A percentile compares a stretch with the other conserved stretches of the same genome.
These are phyloP conservation scores for Xylariaceae sp. DNA, from an alignment of 2,329 filamentous ascomycete genomes.

Conservation along the genomic window DNA sequence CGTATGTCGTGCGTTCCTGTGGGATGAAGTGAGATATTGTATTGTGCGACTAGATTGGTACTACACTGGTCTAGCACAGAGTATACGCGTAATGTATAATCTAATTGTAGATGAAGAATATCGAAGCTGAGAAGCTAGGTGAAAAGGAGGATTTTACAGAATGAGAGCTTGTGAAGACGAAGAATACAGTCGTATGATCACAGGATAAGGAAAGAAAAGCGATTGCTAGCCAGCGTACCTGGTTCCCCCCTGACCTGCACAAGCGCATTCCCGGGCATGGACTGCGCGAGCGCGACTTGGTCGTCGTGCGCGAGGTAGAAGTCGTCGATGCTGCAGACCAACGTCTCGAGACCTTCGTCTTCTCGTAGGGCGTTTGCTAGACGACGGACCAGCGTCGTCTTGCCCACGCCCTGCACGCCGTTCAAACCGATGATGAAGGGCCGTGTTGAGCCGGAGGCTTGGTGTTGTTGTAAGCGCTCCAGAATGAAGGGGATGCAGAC, in stretches of 20 bases:
- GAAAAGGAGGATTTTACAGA: constrained; percentile 5
- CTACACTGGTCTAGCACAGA: constrained; percentile 1
- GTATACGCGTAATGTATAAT: too few species aligned
- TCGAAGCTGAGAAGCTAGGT: neutral
- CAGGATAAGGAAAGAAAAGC: neutral
- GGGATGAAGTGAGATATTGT: neutral
- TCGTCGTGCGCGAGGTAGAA: constrained; percentile 79
- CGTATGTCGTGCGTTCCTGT: constrained; percentile 72
- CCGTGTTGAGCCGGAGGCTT: constrained; percentile 39
- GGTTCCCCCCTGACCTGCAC: constrained; percentile 85
- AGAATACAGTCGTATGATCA: too few species aligned
- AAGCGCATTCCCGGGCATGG: constrained; percentile 73
- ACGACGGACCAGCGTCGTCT: constrained; percentile 81
- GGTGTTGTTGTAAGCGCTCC: constrained; percentile 60
- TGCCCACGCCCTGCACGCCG: constrained; percentile 89
- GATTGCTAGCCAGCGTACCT: constrained; percentile 55
- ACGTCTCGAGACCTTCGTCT: constrained; percentile 63
- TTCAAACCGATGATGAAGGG: constrained; percentile 90
- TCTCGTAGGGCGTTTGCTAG: constrained; percentile 67
- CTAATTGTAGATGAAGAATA: too few species aligned
- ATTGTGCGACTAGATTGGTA: neutral
- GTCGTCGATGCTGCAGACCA: constrained; percentile 86
- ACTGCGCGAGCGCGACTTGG: constrained; percentile 67
- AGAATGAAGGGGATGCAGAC: constrained; percentile 81
- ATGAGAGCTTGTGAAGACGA: neutral